phyloP scores from a whole-genome alignment of 2,329 filamentous ascomycete species.

The Chalara sp. region DNA sequence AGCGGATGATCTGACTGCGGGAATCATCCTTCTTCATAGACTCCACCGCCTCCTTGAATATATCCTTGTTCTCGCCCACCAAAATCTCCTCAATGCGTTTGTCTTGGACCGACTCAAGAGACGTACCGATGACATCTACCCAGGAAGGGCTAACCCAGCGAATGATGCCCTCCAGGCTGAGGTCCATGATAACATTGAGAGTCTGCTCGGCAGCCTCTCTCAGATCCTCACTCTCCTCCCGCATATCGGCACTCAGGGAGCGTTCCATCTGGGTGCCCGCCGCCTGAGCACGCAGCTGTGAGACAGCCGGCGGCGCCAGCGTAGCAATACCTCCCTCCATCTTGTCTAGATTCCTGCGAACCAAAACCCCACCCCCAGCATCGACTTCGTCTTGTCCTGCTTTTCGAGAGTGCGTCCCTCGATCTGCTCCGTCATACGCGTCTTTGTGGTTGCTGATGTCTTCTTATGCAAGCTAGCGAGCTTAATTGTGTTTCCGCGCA shows the following conservation, averaged over 20 bases:
- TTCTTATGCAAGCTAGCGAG: slow-evolving; percentile 7
- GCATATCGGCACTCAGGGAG: slow-evolving; percentile 80
- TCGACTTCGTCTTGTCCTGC: slow-evolving; percentile 16
- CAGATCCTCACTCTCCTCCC: slow-evolving; percentile 87
- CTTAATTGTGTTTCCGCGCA: slow-evolving; percentile 8
- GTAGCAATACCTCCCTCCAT: slow-evolving; percentile 19
- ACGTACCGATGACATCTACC: slow-evolving; percentile 84
- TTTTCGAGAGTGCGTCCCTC: slow-evolving; percentile 1
- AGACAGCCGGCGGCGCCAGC: slow-evolving; percentile 26
- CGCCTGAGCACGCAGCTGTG: slow-evolving; percentile 23
- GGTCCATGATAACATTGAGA: slow-evolving; percentile 90
- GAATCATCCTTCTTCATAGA: slow-evolving; percentile 91
- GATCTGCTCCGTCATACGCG: slow-evolving; percentile 16
- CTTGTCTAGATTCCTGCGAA: slow-evolving; percentile 19
- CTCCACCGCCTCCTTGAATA: slow-evolving; percentile 79
- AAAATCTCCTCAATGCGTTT: slow-evolving; percentile 75
- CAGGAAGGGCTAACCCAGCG: slow-evolving; percentile 97
- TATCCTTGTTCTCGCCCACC: slow-evolving; percentile 66
- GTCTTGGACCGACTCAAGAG: slow-evolving; percentile 65
- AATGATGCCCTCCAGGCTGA: slow-evolving; percentile 83
- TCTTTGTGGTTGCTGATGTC: slow-evolving; percentile 9
- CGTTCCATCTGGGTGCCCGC: slow-evolving; percentile 44
- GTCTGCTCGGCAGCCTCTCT: slow-evolving; percentile 95
- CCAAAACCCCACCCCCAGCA: slow-evolving; percentile 17
- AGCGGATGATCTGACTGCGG: slow-evolving; percentile 82